phyloP scores from a whole-genome alignment of 805 yeast species.

The Myxozyma nipponensis region DNA sequence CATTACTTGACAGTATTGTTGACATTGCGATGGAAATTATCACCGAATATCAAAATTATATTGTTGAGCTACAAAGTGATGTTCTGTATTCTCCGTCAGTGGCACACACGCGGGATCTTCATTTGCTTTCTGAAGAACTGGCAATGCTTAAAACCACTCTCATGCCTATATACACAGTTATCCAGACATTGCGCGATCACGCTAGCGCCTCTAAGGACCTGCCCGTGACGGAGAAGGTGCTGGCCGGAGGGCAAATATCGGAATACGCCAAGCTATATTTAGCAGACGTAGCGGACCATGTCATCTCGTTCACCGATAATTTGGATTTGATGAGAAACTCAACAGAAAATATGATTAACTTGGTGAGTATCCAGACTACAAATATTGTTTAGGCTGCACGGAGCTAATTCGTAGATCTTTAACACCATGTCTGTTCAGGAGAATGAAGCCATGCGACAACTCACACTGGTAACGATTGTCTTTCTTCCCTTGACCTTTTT shows the following conservation, averaged over 20 bases:
- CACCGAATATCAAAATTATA: constrained; percentile 47
- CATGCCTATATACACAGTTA: constrained; percentile 46
- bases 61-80: constrained; percentile 51
- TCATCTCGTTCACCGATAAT: constrained; percentile 50
- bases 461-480: constrained; percentile 55
- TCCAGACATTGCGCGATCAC: constrained; percentile 46
- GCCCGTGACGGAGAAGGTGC: not conserved
- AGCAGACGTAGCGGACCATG: constrained; percentile 56
- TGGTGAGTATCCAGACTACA: constrained; percentile 30
- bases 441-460: constrained; percentile 51
- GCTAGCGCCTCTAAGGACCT: constrained; percentile 27
- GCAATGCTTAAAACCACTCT: constrained; percentile 47
- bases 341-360: constrained; percentile 48
- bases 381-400: not conserved
- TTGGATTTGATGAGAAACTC: constrained; percentile 52
- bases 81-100: constrained; percentile 50
- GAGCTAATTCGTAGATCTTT: constrained; percentile 38
- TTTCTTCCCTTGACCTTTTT: constrained; percentile 57
- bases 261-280: constrained; percentile 48
- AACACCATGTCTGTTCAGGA: constrained; percentile 56
- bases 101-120: constrained; percentile 50
- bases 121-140: constrained; percentile 52
- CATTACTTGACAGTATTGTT: constrained; percentile 52
- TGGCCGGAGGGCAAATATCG: constrained; percentile 37
- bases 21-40: constrained; percentile 53